These are phyloP conservation scores for Solanum lycopersicoides DNA, from an alignment of 257 asterid genomes.

Conservation along the genomic window DNA sequence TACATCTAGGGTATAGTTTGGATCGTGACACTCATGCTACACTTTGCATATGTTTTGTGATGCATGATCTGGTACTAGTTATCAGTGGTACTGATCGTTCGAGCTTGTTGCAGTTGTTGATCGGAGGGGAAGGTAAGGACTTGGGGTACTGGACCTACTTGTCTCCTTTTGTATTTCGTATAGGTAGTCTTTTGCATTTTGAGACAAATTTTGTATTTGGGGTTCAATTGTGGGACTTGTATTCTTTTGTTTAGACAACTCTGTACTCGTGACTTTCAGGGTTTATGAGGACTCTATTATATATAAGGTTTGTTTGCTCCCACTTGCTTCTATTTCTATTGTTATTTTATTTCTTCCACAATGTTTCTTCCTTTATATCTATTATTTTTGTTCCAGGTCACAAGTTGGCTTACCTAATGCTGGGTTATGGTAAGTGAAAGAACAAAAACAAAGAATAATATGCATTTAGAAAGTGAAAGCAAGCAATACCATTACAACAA, in stretches of 20 bases:
- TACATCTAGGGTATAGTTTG: not conserved
- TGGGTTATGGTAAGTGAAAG: too few relatives aligned
- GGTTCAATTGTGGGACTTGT: not conserved
- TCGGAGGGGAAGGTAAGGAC: not conserved
- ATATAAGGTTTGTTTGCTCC: not conserved
- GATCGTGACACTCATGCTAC: not conserved
- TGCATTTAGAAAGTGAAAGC: too few relatives aligned
- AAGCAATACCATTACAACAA: too few relatives aligned
- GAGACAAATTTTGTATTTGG: not conserved
- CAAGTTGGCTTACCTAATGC: too few relatives aligned
- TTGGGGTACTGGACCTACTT: not conserved
- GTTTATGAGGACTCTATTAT: not conserved
- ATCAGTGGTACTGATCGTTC: not conserved
- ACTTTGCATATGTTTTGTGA: not conserved
- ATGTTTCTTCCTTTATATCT: not conserved
- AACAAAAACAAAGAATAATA: too few relatives aligned
- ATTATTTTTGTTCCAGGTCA: too few relatives aligned
- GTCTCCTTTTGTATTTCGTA: not conserved
- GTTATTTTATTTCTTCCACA: not conserved
- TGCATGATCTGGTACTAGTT: not conserved
- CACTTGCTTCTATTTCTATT: not conserved
- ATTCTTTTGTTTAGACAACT: not conserved
- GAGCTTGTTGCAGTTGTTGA: not conserved
- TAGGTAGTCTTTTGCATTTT: not conserved
- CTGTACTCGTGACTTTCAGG: not conserved